phyloP scores from a whole-genome alignment of 2,329 filamentous ascomycete genomes.

The Monosporascus sp. region DNA sequence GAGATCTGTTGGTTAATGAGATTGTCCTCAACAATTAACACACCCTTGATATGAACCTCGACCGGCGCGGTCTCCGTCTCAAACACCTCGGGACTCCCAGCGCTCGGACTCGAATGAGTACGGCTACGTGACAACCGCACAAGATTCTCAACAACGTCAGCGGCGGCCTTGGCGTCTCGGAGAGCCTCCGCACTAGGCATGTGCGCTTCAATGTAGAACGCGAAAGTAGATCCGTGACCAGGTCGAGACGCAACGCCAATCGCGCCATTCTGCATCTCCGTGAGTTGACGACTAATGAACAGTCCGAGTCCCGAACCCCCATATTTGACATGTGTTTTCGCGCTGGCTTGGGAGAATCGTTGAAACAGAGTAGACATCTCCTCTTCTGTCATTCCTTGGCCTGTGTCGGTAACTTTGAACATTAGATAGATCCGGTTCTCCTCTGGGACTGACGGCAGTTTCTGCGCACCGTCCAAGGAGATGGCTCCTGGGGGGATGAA shows the following conservation, averaged over 20 bases:
- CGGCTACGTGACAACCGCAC: conserved; percentile 15
- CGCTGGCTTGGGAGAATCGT: conserved; percentile 61
- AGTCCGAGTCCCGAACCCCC: conserved; percentile 64
- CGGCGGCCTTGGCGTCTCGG: conserved; percentile 35
- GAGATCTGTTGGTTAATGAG: conserved; percentile 62
- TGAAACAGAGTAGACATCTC: conserved; percentile 62
- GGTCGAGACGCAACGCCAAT: conserved; percentile 64
- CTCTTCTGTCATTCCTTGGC: conserved; percentile 55
- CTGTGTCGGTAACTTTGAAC: conserved; percentile 66
- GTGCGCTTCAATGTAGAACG: conserved; percentile 61
- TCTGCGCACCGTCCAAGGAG: conserved; percentile 44
- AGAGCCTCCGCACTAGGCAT: conserved; percentile 35
- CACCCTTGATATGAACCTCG: conserved; percentile 33
- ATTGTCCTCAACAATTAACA: conserved; percentile 62
- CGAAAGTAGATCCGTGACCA: conserved; percentile 66
- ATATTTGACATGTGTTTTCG: conserved; percentile 65
- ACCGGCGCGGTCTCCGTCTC: conserved; percentile 10
- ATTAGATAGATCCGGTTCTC: conserved; percentile 61
- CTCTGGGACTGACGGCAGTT: conserved; percentile 20
- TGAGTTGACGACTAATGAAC: conserved; percentile 69
- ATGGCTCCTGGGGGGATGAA: conserved; percentile 51
- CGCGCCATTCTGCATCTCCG: conserved; percentile 69
- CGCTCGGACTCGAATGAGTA: conserved; percentile 4
- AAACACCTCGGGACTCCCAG: conserved; percentile 3
- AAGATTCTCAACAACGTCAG: conserved; percentile 28